Evolutionary conservation across 2,329 filamentous ascomycete species (phyloP), one percentile per base, ranked within the genome.

Genomic region (Bipolaris zeicola): DNA sequence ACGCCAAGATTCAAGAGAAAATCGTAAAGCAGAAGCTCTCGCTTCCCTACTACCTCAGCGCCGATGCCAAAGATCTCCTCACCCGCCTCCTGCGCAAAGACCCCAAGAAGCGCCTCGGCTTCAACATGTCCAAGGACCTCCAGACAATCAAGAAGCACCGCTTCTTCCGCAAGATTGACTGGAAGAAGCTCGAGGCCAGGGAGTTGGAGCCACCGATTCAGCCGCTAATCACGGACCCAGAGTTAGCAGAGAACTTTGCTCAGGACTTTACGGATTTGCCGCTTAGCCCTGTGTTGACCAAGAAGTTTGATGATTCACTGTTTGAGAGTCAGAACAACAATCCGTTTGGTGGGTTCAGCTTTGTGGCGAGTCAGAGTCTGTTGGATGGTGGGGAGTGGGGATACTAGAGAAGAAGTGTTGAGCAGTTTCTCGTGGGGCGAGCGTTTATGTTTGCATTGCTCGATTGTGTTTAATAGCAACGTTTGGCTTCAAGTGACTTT

Each of bases 131-230:
- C 41, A 94, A 93, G 77, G 95, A 99, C 65, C 80, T 99, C 47
- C 82, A 85, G 52, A 88, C 83, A 0, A 90, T 99, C 79, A 96
- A 96, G 82, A 88, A 88, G 61, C 95, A 99, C 74, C 87, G 95
- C 8, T 99, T 99, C 82, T 99, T 99, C 85, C 87, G 91, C 71
- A 95, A 92, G 80, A 96, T 99, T 70, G 89, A 99, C 79, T 99
- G 95, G 95, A 89, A 87, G 78, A 89, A 88, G 68, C 84, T 99
- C 13, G 92, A 90, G 60, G 87, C 85, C 26, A 85, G 94, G 34
- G 91, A 97, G 76, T 66, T 96, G 44, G 89, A 91, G 66, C 90
- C 95, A 1, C 95, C 95, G 0, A 98, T 99, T 67, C 87, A 90
- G 72, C 95, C 95, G 14, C 83, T 98, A 69, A 94, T 99, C 71